Base-by-base conservation (phyloP, 2,329 filamentous ascomycete species). In the Ceratocystis alfenasii region DNA sequence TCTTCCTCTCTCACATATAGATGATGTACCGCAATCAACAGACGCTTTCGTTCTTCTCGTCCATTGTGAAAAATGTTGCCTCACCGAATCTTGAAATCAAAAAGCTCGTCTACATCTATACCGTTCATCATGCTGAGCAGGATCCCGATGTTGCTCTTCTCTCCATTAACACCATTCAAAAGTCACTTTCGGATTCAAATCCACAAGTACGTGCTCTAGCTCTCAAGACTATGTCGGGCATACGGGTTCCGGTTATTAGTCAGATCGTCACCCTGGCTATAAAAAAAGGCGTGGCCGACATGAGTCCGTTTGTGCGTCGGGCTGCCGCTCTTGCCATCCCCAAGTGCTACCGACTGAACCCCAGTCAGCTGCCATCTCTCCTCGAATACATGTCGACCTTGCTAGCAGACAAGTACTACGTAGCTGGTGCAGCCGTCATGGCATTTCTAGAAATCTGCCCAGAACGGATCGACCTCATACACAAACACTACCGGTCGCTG, bases 161-260 rank as follows among this genome's bases (percentile, higher is more conserved):
- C 57, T 96, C 92, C 67, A 96, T 99, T 82, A 99, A 99, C 77
- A 95, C 94, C 5, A 97, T 99, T 71, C 94, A 99, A 74, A 97
- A 96, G 76, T 96, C 93, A 8, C 83, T 99, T 67, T 95, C 91
- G 28, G 94, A 99, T 76, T 81, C 87, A 67, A 96, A 92, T 74
- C 90, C 94, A 1, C 89, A 95, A 73, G 86, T 96, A 22, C 87
- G 94, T 70, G 90, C 93, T 25, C 87, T 99, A 72, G 94, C 94
- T 0, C 81, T 99, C 69, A 90, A 92, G 69, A 96, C 94, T 70
- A 99, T 99, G 93, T 95, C 92, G 0, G 91, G 90, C 12, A 97
- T 99, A 69, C 84, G 89, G n/a, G 93, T 99, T 0, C 93, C 94
- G 0, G 92, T 96, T 63, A 99, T 99, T 75, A 95, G 90, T 72